Conservation (phyloP, 2,329 filamentous ascomycete species). For the Xylaria sp. region DNA sequence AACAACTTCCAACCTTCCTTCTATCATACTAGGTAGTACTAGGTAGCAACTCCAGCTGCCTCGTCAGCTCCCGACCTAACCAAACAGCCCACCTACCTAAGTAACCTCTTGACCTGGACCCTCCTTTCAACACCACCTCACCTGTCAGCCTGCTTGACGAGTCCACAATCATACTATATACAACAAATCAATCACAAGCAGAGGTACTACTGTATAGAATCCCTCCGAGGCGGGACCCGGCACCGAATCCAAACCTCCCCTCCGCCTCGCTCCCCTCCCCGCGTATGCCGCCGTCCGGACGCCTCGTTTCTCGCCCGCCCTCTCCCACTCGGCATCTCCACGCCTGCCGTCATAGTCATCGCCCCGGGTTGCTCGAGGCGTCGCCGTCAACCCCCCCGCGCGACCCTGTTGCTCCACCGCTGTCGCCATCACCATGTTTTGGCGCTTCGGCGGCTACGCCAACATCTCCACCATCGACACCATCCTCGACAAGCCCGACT, state of each 20-base stretch:
- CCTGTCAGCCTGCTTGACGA: neutral
- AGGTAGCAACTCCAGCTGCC: neutral
- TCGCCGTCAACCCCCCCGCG: slow-evolving; percentile 37
- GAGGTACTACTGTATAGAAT: too few species aligned
- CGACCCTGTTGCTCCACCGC: slow-evolving; percentile 31
- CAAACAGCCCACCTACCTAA: neutral
- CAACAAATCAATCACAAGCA: too few species aligned
- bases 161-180: neutral
- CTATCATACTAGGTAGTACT: too few species aligned
- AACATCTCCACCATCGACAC: slow-evolving; percentile 96
- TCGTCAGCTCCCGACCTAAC: neutral
- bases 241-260: neutral
- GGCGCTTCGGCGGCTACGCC: slow-evolving; percentile 99
- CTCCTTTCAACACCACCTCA: too few species aligned
- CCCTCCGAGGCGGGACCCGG: neutral
- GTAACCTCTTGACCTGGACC: too few species aligned
- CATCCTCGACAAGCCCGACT: slow-evolving; percentile 95
- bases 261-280: slow-evolving; percentile 3
- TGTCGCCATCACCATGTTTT: slow-evolving; percentile 83
- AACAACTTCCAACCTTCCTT: too few species aligned
- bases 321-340: neutral
- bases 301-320: slow-evolving; percentile 17
- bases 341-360: neutral
- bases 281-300: slow-evolving; percentile 34
- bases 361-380: slow-evolving; percentile 35